phyloP scores from a whole-genome alignment of 208 protist species.

The Porcisia hertigi region DNA sequence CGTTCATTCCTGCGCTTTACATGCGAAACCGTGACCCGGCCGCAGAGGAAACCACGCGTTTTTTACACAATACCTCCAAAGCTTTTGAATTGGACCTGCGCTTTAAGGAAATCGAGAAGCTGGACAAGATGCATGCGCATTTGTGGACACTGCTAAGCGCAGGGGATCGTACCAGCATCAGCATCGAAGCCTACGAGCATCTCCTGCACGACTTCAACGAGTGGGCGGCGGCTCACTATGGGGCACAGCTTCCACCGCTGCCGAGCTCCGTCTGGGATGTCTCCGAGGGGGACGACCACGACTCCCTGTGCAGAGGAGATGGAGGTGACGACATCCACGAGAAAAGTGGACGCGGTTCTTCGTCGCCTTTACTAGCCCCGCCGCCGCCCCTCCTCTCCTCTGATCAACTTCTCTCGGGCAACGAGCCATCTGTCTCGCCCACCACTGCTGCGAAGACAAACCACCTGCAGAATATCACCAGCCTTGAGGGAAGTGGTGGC shows the following conservation, averaged over 20 bases:
- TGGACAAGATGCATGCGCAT: conserved; percentile 76
- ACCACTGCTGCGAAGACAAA: background rate
- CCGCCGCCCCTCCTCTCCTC: background rate
- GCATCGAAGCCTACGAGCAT: conserved; percentile 58
- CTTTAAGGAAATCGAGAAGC: conserved; percentile 76
- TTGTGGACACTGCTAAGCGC: conserved; percentile 69
- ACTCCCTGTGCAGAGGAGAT: background rate
- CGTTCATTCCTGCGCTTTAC: conserved; percentile 71
- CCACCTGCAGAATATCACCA: background rate
- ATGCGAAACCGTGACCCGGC: conserved; percentile 46
- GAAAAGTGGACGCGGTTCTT: background rate
- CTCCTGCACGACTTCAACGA: conserved; percentile 54
- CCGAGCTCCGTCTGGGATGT: conserved; percentile 17
- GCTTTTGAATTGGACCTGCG: conserved; percentile 80
- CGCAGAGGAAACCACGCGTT: conserved; percentile 53
- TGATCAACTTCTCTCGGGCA: background rate
- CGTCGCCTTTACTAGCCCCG: background rate
- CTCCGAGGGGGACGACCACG: conserved; percentile 15
- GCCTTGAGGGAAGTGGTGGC: too few relatives aligned
- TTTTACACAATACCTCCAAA: conserved; percentile 63
- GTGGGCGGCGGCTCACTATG: conserved; percentile 26
- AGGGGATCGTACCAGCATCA: conserved; percentile 48
- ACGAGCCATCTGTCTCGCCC: background rate
- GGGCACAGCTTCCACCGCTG: conserved; percentile 16
- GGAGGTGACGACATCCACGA: background rate